Percentiles rank a stretch among this genome's conserved stretches.
Evolutionary conservation across 2,329 filamentous ascomycete species (phyloP).

Genomic region (Whalleya microplaca): DNA sequence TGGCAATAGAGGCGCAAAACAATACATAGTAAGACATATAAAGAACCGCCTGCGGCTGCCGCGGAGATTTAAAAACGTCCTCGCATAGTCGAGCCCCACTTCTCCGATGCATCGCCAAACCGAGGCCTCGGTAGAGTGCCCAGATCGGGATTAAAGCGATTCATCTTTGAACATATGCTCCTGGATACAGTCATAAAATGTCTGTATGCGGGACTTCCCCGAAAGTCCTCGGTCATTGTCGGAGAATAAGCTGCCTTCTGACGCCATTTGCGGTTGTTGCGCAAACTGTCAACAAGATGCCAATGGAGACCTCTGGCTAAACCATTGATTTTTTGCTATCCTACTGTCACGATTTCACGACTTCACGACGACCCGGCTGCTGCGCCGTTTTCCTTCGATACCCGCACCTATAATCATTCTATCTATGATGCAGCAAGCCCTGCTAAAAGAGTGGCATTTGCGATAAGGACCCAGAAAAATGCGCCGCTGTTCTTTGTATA

Average conservation of each 20-base stretch:
- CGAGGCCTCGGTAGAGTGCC: neutral
- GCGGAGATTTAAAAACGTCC: too few species aligned
- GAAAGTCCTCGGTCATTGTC: neutral
- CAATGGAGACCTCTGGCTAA: neutral
- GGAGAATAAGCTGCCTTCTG: neutral
- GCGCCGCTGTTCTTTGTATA: conserved; percentile 27
- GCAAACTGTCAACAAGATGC: neutral
- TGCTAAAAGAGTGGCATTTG: conserved; percentile 9
- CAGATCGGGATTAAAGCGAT: neutral
- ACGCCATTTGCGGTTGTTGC: neutral
- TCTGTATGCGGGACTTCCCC: neutral
- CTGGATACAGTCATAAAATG: neutral
- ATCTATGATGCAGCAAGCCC: conserved; percentile 18
- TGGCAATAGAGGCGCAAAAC: too few species aligned
- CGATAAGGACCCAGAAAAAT: conserved; percentile 25
- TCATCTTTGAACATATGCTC: neutral
- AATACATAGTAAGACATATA: too few species aligned
- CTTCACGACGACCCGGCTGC: neutral
- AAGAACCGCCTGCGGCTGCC: too few species aligned
- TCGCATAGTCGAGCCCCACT: neutral
- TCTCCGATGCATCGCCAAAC: neutral
- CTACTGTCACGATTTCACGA: neutral
- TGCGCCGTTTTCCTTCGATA: neutral
- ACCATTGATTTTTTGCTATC: neutral
- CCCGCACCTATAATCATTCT: conserved; percentile 4